Percentiles rank a stretch among this genome's conserved stretches.
These are phyloP conservation scores for Hypoxylon sp. DNA, from an alignment of 2,329 filamentous ascomycete species.

Conservation along the genomic window DNA sequence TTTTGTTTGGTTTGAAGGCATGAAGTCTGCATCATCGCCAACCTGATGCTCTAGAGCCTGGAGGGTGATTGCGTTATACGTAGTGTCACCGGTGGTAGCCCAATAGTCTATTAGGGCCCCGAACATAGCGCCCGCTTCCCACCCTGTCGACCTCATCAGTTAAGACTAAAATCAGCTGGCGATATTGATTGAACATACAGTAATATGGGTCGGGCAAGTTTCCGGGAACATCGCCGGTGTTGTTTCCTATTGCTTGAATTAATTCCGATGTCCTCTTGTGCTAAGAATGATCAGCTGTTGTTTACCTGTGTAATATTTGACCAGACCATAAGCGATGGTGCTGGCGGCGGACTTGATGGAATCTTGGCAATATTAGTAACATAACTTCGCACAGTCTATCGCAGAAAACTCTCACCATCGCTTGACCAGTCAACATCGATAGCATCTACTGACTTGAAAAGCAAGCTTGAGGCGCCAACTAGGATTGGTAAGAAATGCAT, in stretches of 20 bases:
- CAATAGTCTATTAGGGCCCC: slow-evolving; percentile 58
- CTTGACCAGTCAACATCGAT: slow-evolving; percentile 40
- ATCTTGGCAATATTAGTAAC: slow-evolving; percentile 29
- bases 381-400: not conserved
- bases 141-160: slow-evolving; percentile 61
- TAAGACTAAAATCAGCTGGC: not conserved
- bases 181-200: slow-evolving; percentile 60
- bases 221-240: slow-evolving; percentile 68
- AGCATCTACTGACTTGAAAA: slow-evolving; percentile 29
- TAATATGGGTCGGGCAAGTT: slow-evolving; percentile 72
- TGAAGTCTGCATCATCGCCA: slow-evolving; percentile 63
- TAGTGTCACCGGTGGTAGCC: slow-evolving; percentile 60
- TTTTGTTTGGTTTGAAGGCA: slow-evolving; percentile 61
- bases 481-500: slow-evolving; percentile 32
- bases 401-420: slow-evolving; percentile 31
- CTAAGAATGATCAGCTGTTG: not conserved
- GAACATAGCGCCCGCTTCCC: slow-evolving; percentile 80
- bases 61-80: slow-evolving; percentile 61
- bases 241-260: slow-evolving; percentile 58
- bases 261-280: slow-evolving; percentile 5
- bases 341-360: slow-evolving; percentile 42
- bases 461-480: slow-evolving; percentile 28
- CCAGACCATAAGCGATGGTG: slow-evolving; percentile 42
- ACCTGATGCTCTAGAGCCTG: slow-evolving; percentile 62
- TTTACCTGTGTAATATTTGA: slow-evolving; percentile 43